These are phyloP conservation scores for Protea cynaroides DNA, from an alignment of 164 flowering plant species.

Conservation along the genomic window DNA sequence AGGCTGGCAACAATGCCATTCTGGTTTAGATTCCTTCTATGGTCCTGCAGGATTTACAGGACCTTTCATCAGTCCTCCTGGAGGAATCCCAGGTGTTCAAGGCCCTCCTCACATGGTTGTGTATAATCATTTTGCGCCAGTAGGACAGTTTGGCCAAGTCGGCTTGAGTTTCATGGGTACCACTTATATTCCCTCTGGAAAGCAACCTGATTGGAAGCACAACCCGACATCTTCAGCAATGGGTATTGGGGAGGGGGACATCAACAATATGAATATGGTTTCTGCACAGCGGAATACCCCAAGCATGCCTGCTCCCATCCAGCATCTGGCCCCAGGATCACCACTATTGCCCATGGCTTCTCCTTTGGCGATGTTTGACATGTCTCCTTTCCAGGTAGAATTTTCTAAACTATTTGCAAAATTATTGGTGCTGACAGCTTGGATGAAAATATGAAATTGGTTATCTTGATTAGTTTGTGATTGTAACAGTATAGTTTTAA, in stretches of 20 bases:
- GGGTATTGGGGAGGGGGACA: conserved; percentile 54
- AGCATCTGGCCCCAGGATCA: conserved; percentile 85
- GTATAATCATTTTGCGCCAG: conserved; percentile 94
- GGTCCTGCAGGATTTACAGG: conserved; percentile 84
- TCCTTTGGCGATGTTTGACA: conserved; percentile 83
- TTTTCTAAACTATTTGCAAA: background rate
- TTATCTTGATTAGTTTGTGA: background rate
- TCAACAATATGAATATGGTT: conserved; percentile 45
- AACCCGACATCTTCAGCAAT: conserved; percentile 50
- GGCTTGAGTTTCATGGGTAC: conserved; percentile 97
- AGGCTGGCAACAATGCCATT: conserved; percentile 79
- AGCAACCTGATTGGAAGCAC: conserved; percentile 96
- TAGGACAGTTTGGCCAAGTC: conserved; percentile 92
- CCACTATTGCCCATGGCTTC: conserved; percentile 74
- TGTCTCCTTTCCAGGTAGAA: conserved; percentile 86
- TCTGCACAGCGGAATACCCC: conserved; percentile 52
- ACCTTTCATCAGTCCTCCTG: conserved; percentile 78
- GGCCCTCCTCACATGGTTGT: conserved; percentile 95
- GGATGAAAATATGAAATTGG: background rate
- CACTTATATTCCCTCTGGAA: conserved; percentile 88
- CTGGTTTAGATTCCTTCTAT: conserved; percentile 83
- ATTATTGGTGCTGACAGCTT: background rate
- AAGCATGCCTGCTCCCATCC: conserved; percentile 56
- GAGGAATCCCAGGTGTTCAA: conserved; percentile 83
- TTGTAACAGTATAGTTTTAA: background rate